Conservation (phyloP, 805 yeast species). For the Zygoascus ofunaensis region DNA sequence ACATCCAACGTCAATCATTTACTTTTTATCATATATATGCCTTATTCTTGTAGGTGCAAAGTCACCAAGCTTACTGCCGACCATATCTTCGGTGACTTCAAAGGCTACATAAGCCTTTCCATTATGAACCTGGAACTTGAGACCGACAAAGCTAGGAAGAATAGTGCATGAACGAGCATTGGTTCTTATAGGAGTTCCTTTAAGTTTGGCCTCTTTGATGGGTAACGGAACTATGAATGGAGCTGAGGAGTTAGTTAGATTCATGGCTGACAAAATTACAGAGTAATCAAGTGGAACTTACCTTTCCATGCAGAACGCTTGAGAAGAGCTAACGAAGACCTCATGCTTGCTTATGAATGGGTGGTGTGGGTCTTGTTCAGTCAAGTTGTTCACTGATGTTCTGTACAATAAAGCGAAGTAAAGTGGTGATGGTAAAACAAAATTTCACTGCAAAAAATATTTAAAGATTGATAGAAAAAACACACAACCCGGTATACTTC, state of each 20-base stretch:
- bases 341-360: too few relatives aligned
- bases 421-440: too few relatives aligned
- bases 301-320: constrained; percentile 38
- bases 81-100: constrained; percentile 89
- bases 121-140: constrained; percentile 90
- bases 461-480: too few relatives aligned
- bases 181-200: constrained; percentile 85
- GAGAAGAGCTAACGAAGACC: constrained; percentile 26
- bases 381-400: too few relatives aligned
- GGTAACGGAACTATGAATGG: constrained; percentile 94
- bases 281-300: constrained; percentile 10
- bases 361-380: too few relatives aligned
- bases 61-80: constrained; percentile 90
- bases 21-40: constrained; percentile 4
- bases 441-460: too few relatives aligned
- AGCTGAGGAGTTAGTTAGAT: constrained; percentile 33
- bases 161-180: constrained; percentile 92
- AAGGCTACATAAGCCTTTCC: constrained; percentile 90
- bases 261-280: neutral
- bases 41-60: constrained; percentile 63
- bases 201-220: constrained; percentile 71
- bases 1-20: neutral
- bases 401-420: too few relatives aligned
- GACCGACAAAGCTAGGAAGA: constrained; percentile 90
- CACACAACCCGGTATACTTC: too few relatives aligned